Conservation (phyloP, 805 yeast genomes). For the Sungouiozyma intestinalis region DNA sequence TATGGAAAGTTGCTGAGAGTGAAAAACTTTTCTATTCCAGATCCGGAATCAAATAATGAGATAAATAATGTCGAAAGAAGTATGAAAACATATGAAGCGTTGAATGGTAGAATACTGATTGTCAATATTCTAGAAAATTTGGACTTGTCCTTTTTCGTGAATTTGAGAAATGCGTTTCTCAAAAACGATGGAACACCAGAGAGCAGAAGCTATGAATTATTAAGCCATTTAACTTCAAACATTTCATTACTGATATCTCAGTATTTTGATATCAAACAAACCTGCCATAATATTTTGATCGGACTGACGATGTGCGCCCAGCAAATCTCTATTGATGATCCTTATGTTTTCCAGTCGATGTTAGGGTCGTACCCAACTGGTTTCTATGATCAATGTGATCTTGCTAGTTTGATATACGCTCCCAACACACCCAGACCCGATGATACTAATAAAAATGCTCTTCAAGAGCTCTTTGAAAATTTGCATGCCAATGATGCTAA, state of each 20-base stretch:
- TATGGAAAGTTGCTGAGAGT: constrained; percentile 5
- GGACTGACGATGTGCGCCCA: constrained; percentile 59
- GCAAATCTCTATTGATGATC: constrained; percentile 58
- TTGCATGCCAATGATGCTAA: constrained; percentile 37
- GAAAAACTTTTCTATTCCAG: constrained; percentile 1
- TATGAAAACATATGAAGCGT: constrained; percentile 23
- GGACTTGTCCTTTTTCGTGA: constrained; percentile 25
- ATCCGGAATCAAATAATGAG: constrained; percentile 4
- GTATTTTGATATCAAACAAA: constrained; percentile 65
- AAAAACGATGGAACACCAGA: constrained; percentile 10
- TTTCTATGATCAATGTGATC: constrained; percentile 17
- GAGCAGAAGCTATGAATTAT: constrained; percentile 22
- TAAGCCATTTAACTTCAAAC: constrained; percentile 21
- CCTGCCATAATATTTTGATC: constrained; percentile 49
- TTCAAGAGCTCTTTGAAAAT: constrained; percentile 35
- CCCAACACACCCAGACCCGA: not conserved
- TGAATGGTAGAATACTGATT: constrained; percentile 19
- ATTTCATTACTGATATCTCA: constrained; percentile 37
- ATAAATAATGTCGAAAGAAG: constrained; percentile 12
- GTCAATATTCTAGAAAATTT: constrained; percentile 24
- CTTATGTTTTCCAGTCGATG: constrained; percentile 59
- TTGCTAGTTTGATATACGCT: constrained; percentile 2
- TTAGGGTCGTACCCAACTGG: constrained; percentile 37
- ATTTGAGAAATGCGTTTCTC: constrained; percentile 14
- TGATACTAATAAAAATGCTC: constrained; percentile 1